Evolutionary conservation across 1,284 basidiomycete genomes (phyloP), one percentile per base, ranked within the genome.

Genomic region (Pseudozyma flocculosa): DNA sequence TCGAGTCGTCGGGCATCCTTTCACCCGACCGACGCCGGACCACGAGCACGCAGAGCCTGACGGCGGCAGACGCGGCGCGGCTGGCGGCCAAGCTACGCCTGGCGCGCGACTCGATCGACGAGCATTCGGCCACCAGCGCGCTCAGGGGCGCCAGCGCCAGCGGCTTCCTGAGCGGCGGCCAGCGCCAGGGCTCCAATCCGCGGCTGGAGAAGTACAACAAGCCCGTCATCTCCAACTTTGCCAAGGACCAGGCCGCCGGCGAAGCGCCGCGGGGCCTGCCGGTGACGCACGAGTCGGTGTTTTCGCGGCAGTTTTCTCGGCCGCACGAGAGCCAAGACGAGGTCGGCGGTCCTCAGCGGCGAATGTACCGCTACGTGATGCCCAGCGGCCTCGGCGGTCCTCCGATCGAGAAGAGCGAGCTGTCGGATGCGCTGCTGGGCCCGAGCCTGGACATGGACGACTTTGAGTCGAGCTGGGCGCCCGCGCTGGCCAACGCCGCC

Each of bases 361-460:
- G 55, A 19, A 52, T 64, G 61, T 56, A 71, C 39, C 62, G 75
- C 29, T 77, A 77, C 51, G 61, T 77, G 40, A 59, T 73, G 52
- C 65, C 60, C n/a, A 75, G 69, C 40, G 75, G 66, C 10, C 61
- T 77, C 29, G 67, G 72, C 22, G 75, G 75, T 9, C 75, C 75
- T 29, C 70, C 75, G 11, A 66, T 77, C 47, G 68, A 70, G 44
- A 64, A 69, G 50, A 63, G 53, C 9, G 40, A 45, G 19, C 48
- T 74, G 13, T 64, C 61, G 19, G 62, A 70, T 40, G 73, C 68
- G 18, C 49, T 74, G 40, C 60, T 77, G 19, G 61, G 66, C 9
- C 73, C 71, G 1, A 63, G 58, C 38, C 42, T 73, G 40, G 69
- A 71, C n/a, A 54, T 61, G 51, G 63, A 68, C n/a, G 69, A 72